Evolutionary conservation across 2,329 filamentous ascomycete genomes (phyloP).

Genomic region (Trichoderma atrobrunneum): DNA sequence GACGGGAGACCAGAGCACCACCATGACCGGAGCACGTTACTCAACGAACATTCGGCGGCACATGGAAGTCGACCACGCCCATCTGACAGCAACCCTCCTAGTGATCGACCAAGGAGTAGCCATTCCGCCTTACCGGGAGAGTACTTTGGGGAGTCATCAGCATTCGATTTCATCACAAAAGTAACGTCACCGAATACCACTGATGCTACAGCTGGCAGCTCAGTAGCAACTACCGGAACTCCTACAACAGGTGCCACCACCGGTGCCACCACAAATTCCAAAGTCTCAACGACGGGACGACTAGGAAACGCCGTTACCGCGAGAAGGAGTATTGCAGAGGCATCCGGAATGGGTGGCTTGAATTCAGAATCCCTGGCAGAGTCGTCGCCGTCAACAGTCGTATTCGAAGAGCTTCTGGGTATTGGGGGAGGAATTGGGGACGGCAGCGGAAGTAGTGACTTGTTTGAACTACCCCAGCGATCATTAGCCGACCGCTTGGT

Average conservation of each 20-base stretch:
- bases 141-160: conserved; percentile 13
- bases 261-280: background rate
- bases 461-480: conserved; percentile 10
- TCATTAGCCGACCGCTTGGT: conserved; percentile 8
- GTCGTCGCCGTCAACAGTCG: conserved; percentile 7
- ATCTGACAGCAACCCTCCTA: background rate
- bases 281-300: background rate
- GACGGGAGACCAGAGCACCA: background rate
- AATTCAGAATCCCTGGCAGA: conserved; percentile 5
- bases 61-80: background rate
- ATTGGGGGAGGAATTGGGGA: conserved; percentile 10
- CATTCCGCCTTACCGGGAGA: conserved; percentile 9
- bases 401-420: conserved; percentile 8
- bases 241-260: background rate
- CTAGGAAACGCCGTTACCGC: background rate
- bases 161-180: conserved; percentile 9
- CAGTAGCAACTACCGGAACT: background rate
- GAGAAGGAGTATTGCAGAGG: background rate
- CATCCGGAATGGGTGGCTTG: background rate
- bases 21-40: background rate
- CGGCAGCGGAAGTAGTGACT: background rate
- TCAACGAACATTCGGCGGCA: background rate
- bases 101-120: conserved; percentile 1
- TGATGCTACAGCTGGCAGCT: background rate
- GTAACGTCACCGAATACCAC: conserved; percentile 8